Conservation (phyloP, 2,329 filamentous ascomycete genomes). For the Fusarium sp. region DNA sequence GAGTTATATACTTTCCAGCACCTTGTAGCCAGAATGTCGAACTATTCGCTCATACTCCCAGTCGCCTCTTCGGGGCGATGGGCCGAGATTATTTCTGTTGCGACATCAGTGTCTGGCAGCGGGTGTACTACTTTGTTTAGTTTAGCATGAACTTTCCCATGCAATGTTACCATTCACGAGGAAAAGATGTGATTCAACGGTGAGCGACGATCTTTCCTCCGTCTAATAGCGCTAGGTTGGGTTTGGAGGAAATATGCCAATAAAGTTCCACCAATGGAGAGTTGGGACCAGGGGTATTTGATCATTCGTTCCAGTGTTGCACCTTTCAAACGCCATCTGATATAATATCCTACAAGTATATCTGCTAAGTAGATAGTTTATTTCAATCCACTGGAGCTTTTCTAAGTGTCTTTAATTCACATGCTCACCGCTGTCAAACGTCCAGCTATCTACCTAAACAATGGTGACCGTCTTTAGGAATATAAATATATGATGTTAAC, state of each 20-base stretch:
- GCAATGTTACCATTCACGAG: slow-evolving; percentile 9
- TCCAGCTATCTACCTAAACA: too few relatives aligned
- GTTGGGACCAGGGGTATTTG: not conserved
- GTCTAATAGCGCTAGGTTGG: not conserved
- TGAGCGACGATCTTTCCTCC: not conserved
- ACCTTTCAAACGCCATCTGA: not conserved
- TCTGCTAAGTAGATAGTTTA: too few relatives aligned
- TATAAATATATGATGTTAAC: too few relatives aligned
- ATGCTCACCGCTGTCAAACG: too few relatives aligned
- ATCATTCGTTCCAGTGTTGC: not conserved
- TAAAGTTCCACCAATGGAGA: slow-evolving; percentile 24
- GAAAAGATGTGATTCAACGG: slow-evolving; percentile 13
- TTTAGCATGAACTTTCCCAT: not conserved
- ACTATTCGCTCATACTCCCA: not conserved
- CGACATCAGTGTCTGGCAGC: not conserved
- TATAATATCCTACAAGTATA: too few relatives aligned
- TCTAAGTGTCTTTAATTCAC: too few relatives aligned
- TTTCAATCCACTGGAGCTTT: too few relatives aligned
- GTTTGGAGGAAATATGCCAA: not conserved
- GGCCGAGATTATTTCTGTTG: slow-evolving; percentile 6
- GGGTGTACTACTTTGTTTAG: slow-evolving; percentile 19
- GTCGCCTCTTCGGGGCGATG: slow-evolving; percentile 5
- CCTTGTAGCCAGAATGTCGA: not conserved
- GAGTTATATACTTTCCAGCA: not conserved
- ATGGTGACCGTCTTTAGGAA: too few relatives aligned